Percentiles rank a stretch among this genome's conserved stretches.
Conservation (phyloP, 2,329 filamentous ascomycete species). For the Fusarium sp. region DNA sequence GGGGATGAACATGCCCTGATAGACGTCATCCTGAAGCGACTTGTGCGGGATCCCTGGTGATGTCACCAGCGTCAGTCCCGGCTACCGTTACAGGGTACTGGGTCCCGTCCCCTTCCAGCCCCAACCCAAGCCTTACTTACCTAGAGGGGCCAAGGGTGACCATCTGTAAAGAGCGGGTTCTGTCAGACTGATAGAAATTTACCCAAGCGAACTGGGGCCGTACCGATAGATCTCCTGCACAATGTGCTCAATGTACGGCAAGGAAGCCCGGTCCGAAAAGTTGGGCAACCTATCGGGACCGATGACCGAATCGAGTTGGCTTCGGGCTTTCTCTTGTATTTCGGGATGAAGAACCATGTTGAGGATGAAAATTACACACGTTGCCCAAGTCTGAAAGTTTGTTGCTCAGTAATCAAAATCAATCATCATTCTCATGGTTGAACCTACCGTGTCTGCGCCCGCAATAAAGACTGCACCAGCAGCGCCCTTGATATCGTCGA, state of each 20-base stretch:
- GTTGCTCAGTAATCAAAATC: constrained; percentile 34
- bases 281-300: constrained; percentile 54
- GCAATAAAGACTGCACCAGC: constrained; percentile 61
- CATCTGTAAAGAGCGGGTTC: constrained; percentile 39
- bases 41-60: constrained; percentile 61
- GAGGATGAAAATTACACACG: constrained; percentile 53
- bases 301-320: constrained; percentile 58
- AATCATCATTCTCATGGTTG: constrained; percentile 10
- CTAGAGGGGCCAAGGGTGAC: constrained; percentile 58
- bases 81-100: constrained; percentile 4
- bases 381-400: constrained; percentile 40
- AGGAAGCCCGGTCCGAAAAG: constrained; percentile 54
- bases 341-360: constrained; percentile 55
- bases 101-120: neutral
- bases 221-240: constrained; percentile 57
- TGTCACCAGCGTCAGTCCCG: constrained; percentile 12
- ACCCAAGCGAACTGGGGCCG: neutral
- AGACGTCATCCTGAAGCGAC: constrained; percentile 65
- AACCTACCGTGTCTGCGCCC: constrained; percentile 55
- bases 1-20: constrained; percentile 67
- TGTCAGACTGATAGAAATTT: neutral
- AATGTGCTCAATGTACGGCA: constrained; percentile 57
- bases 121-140: constrained; percentile 43
- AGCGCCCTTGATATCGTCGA: constrained; percentile 61
- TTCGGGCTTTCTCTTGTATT: constrained; percentile 59